Conservation (phyloP, 2,329 filamentous ascomycete species). For the Penicillium fuscoglaucum region DNA sequence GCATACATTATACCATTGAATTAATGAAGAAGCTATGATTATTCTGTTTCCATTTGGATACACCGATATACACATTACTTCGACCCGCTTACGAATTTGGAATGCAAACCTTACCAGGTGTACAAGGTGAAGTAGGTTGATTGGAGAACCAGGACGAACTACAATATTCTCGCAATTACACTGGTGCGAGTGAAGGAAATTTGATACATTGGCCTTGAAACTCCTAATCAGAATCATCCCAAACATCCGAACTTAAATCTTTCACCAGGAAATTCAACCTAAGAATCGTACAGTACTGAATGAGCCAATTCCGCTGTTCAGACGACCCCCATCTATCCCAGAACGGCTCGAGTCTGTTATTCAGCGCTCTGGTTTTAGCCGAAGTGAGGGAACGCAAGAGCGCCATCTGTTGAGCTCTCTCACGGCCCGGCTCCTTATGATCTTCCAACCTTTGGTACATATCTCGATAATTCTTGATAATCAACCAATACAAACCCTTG, state of each 20-base stretch:
- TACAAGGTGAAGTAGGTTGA: too few relatives aligned
- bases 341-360: not conserved
- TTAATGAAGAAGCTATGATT: not conserved
- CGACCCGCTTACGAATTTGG: too few relatives aligned
- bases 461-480: constrained; percentile 1
- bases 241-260: not conserved
- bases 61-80: not conserved
- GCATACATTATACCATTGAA: not conserved
- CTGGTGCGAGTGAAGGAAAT: not conserved
- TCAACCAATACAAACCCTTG: constrained; percentile 4
- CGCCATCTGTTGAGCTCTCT: not conserved
- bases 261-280: not conserved
- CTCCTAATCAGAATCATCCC: not conserved
- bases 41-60: not conserved
- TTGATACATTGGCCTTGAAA: not conserved
- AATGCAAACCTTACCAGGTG: too few relatives aligned
- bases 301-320: not conserved
- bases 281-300: not conserved
- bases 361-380: not conserved
- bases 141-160: not conserved
- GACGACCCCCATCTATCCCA: not conserved
- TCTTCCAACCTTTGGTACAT: not conserved
- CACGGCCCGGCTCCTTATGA: not conserved
- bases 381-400: not conserved
- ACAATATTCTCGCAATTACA: not conserved